phyloP scores from a whole-genome alignment of 352 stramenopile genomes.

The Phytopythium mirpurense region DNA sequence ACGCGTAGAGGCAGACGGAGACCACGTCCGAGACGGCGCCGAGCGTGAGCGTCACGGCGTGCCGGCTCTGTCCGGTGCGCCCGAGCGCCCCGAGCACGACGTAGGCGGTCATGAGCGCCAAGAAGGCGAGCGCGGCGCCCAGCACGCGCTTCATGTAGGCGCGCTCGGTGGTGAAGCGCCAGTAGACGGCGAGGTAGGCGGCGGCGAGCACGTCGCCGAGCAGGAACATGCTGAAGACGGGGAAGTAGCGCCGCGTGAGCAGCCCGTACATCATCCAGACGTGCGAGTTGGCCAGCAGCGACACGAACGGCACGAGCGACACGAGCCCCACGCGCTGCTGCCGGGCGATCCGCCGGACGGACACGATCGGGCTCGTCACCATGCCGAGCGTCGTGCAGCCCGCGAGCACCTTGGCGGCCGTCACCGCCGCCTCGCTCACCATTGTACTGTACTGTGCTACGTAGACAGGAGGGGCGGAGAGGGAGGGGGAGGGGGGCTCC shows the following conservation, averaged over 20 bases:
- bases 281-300: constrained; percentile 28
- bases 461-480: no score
- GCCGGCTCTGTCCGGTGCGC: constrained; percentile 18
- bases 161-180: constrained; percentile 19
- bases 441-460: no score
- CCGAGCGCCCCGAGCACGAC: constrained; percentile 17
- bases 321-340: constrained; percentile 21
- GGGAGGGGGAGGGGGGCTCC: no score
- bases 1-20: constrained; percentile 19
- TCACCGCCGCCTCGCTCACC: constrained; percentile 14
- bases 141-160: constrained; percentile 17
- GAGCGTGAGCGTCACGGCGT: constrained; percentile 13
- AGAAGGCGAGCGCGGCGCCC: constrained; percentile 9
- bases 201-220: constrained; percentile 21
- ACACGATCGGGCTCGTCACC: constrained; percentile 22
- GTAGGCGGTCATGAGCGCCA: constrained; percentile 21
- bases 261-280: constrained; percentile 32
- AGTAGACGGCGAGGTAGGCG: constrained; percentile 23
- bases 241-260: constrained; percentile 34
- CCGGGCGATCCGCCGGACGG: constrained; percentile 23
- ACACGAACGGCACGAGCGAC: constrained; percentile 27
- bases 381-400: constrained; percentile 19
- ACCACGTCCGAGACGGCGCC: constrained; percentile 19
- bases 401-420: constrained; percentile 22
- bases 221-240: constrained; percentile 34